phyloP scores from a whole-genome alignment of 768 basidiomycete genomes.

The Grammothele lineata region DNA sequence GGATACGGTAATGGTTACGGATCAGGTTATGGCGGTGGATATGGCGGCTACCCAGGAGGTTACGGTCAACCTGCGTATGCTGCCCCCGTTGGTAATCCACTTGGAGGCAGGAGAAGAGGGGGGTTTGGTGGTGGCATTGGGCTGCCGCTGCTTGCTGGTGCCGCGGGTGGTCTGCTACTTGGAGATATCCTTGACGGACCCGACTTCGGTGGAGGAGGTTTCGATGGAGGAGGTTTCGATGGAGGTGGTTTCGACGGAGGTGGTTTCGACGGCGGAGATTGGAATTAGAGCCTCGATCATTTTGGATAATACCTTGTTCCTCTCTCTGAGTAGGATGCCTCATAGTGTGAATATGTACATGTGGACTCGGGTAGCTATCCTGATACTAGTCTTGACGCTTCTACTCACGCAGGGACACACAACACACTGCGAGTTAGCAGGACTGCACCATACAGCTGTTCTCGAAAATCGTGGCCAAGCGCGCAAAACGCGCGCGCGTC shows the following conservation, averaged over 20 bases:
- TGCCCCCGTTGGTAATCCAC: constrained; percentile 19
- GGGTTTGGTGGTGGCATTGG: constrained; percentile 27
- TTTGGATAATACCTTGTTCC: no score
- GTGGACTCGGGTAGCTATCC: no score
- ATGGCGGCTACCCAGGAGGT: neutral
- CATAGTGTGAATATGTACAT: no score
- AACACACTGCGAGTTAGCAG: no score
- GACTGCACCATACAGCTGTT: no score
- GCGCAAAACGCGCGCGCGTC: no score
- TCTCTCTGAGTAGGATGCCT: no score
- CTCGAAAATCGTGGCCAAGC: no score
- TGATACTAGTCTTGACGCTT: no score
- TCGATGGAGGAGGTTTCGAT: constrained; percentile 9
- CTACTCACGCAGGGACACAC: no score
- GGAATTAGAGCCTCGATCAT: no score
- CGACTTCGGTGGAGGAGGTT: constrained; percentile 22
- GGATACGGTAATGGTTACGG: no score
- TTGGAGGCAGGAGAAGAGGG: neutral
- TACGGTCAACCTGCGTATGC: constrained; percentile 19
- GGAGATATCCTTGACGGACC: constrained; percentile 25
- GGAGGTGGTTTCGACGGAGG: constrained; percentile 16
- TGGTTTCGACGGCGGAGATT: constrained; percentile 6
- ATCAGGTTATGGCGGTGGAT: neutral
- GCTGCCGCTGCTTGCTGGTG: constrained; percentile 30
- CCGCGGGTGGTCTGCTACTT: constrained; percentile 33